Conservation (phyloP, 345 rosid species). For the Lenwebbia sp. region DNA sequence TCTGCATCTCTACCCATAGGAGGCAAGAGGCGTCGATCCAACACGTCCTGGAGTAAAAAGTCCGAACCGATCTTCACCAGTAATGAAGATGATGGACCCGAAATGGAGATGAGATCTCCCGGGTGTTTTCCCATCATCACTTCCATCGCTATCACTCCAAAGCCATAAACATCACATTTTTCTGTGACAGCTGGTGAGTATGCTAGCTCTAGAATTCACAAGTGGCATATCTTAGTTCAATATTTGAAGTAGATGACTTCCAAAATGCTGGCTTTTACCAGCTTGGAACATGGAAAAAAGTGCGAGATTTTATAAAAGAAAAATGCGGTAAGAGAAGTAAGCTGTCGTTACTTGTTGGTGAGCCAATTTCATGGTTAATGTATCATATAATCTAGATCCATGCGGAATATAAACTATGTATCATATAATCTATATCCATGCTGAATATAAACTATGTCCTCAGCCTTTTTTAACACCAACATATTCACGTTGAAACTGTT, state of each 20-base stretch:
- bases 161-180: slow-evolving; percentile 1
- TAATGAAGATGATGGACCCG: not conserved
- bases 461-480: too few relatives aligned
- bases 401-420: too few relatives aligned
- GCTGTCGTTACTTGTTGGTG: too few relatives aligned
- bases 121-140: not conserved
- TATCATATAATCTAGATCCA: too few relatives aligned
- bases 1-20: not conserved
- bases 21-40: not conserved
- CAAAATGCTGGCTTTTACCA: not conserved
- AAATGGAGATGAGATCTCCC: not conserved
- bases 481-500: too few relatives aligned
- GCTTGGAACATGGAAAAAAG: not conserved
- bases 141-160: not conserved
- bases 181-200: not conserved
- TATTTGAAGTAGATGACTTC: not conserved
- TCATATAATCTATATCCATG: too few relatives aligned
- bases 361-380: too few relatives aligned
- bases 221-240: not conserved
- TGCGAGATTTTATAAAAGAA: too few relatives aligned
- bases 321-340: too few relatives aligned
- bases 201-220: not conserved
- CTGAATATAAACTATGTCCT: too few relatives aligned
- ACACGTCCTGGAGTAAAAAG: not conserved
- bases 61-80: not conserved